These are phyloP conservation scores for Yamadazyma philogaea DNA, from an alignment of 805 yeast genomes.

Conservation along the genomic window DNA sequence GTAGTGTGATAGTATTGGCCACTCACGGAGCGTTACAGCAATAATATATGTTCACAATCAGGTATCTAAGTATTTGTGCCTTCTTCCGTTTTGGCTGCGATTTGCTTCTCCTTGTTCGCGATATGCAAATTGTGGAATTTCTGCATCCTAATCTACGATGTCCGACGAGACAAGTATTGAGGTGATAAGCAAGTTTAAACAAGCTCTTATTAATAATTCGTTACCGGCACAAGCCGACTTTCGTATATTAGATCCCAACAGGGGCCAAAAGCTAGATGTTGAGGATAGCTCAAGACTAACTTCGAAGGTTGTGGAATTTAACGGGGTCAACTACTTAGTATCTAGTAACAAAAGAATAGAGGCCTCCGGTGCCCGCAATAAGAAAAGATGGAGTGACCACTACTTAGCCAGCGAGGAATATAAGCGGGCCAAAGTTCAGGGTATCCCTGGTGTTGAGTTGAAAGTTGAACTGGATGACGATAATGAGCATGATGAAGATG, in stretches of 20 bases:
- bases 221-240: constrained; percentile 12
- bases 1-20: not conserved
- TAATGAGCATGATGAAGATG: constrained; percentile 13
- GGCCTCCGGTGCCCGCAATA: constrained; percentile 23
- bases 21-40: no score
- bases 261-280: constrained; percentile 31
- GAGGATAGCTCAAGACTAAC: constrained; percentile 19
- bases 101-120: constrained; percentile 2
- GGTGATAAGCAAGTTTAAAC: constrained; percentile 36
- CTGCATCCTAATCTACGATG: constrained; percentile 1
- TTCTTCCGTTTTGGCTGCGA: not conserved
- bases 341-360: constrained; percentile 36
- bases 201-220: constrained; percentile 22
- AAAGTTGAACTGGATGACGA: constrained; percentile 15
- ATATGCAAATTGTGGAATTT: not conserved
- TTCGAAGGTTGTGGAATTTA: constrained; percentile 38
- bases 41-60: no score
- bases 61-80: no score
- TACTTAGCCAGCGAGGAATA: constrained; percentile 15
- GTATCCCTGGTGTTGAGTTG: constrained; percentile 11
- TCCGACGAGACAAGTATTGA: constrained; percentile 36
- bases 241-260: constrained; percentile 18
- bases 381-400: constrained; percentile 35
- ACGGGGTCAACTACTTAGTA: constrained; percentile 34
- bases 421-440: constrained; percentile 11